Evolutionary conservation across 129 eudicot species (phyloP).

Genomic region (Arctium lappa): DNA sequence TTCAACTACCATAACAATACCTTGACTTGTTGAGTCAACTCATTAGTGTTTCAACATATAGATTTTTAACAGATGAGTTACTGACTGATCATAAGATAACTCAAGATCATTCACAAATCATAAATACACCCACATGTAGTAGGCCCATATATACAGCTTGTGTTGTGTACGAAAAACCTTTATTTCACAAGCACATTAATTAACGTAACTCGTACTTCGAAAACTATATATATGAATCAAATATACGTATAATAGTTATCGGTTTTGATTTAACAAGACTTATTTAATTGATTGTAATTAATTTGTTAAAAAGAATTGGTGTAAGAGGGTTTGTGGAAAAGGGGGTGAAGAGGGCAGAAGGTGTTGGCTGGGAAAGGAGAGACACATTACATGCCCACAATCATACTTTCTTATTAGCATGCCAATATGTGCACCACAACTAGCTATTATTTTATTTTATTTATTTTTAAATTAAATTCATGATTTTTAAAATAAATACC

Average conservation of each 20-base stretch:
- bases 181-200: too few species aligned
- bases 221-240: background rate
- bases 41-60: background rate
- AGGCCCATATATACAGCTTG: background rate
- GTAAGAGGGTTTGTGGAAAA: background rate
- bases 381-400: conserved; percentile 12
- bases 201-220: background rate
- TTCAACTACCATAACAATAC: background rate
- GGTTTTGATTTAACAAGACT: background rate
- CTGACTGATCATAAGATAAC: background rate
- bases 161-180: too few species aligned
- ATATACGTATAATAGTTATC: background rate
- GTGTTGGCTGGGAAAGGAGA: conserved; percentile 21
- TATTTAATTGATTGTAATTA: background rate
- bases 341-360: conserved; percentile 13
- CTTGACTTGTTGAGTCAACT: background rate
- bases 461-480: background rate
- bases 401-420: conserved; percentile 19
- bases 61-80: background rate
- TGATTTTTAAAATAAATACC: background rate
- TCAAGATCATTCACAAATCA: background rate
- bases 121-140: background rate
- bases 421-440: conserved; percentile 19
- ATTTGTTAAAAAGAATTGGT: background rate
- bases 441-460: background rate